Conservation (phyloP, 305 asterid species). For the Fraxinus velutina region DNA sequence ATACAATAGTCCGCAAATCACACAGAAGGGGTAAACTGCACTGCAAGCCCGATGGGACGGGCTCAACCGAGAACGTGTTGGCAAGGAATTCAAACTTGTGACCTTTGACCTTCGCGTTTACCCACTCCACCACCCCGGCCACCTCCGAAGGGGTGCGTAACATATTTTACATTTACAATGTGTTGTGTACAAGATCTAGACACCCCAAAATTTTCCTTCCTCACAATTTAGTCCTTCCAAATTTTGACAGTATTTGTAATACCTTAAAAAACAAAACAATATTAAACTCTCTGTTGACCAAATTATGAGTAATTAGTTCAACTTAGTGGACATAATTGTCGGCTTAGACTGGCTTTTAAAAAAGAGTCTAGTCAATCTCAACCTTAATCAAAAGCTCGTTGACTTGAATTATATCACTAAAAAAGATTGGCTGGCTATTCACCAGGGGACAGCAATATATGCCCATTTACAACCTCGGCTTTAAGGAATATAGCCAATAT, state of each 20-base stretch:
- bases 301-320: background rate
- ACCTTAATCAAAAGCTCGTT: slow-evolving; percentile 34
- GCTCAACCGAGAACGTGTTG: no score
- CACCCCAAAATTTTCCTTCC: background rate
- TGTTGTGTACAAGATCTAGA: background rate
- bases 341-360: background rate
- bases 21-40: no score
- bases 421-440: slow-evolving; percentile 42
- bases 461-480: slow-evolving; percentile 6
- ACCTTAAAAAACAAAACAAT: background rate
- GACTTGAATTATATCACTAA: slow-evolving; percentile 27
- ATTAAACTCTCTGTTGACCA: slow-evolving; percentile 1
- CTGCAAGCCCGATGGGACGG: no score
- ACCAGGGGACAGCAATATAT: slow-evolving; percentile 40
- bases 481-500: background rate
- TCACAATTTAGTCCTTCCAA: background rate
- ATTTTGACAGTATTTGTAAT: background rate
- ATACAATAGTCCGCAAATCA: no score
- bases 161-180: background rate
- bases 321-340: slow-evolving; percentile 8
- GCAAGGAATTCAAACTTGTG: no score
- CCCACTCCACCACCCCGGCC: no score
- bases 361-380: slow-evolving; percentile 37
- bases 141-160: no score
- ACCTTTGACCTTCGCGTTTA: no score